Evolutionary conservation across 352 stramenopile genomes (phyloP).

Genomic region (Globisporangium okanoganense): DNA sequence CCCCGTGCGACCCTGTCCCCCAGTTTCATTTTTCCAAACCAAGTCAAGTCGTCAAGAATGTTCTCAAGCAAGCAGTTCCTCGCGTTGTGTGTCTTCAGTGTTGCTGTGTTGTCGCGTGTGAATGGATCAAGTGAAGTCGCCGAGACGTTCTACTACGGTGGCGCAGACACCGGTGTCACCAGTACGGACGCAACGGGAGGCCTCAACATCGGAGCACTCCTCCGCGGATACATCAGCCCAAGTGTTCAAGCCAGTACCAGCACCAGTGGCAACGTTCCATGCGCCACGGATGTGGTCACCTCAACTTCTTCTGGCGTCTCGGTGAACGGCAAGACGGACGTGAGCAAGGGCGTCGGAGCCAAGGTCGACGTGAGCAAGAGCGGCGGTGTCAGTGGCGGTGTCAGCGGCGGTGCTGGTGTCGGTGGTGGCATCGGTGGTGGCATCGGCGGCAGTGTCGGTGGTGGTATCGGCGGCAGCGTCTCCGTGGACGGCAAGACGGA

Average conservation of each 20-base stretch:
- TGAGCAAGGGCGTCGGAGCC: not conserved
- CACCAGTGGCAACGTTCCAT: not conserved
- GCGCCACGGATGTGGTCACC: not conserved
- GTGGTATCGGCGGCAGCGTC: not conserved
- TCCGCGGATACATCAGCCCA: not conserved
- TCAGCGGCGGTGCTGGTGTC: not conserved
- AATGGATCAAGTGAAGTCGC: not conserved
- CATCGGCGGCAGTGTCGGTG: not conserved
- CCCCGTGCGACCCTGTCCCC: not conserved
- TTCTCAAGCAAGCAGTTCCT: conserved; percentile 2
- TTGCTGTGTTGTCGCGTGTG: not conserved
- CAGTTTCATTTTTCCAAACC: not conserved
- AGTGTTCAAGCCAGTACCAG: not conserved
- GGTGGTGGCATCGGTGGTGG: not conserved
- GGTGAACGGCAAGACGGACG: no score
- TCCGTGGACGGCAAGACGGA: not conserved
- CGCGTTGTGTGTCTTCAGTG: conserved; percentile 1
- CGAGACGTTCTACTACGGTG: not conserved
- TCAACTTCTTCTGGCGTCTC: no score
- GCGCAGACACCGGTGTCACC: not conserved
- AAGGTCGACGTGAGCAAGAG: not conserved
- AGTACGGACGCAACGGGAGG: not conserved
- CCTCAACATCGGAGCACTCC: not conserved
- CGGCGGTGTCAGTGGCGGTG: not conserved
- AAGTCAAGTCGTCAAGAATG: conserved; percentile 5